Conservation (phyloP, 306 rosid species). For the Potentilla sterilis region DNA sequence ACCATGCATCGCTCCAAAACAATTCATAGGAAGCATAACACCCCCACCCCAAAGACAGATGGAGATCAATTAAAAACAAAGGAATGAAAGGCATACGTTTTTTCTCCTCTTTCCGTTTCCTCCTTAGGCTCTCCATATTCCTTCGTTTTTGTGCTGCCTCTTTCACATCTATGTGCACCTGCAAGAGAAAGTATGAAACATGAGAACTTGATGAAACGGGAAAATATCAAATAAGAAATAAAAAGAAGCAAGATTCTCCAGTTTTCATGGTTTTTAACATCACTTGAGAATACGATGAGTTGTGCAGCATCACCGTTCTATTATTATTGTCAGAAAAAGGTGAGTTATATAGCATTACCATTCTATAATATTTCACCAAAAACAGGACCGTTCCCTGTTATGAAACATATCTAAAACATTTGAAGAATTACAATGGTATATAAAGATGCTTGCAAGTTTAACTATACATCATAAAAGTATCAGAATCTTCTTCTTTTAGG, state of each 20-base stretch:
- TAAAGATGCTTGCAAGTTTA: neutral
- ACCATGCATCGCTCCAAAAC: neutral
- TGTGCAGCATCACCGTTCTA: neutral
- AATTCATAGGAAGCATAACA: neutral
- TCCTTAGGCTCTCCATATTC: constrained; percentile 43
- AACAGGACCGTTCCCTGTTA: neutral
- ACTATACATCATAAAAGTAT: neutral
- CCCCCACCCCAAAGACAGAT: no score
- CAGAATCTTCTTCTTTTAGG: neutral
- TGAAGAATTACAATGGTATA: neutral
- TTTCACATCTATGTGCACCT: constrained; percentile 74
- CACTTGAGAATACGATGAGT: neutral
- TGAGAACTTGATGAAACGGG: neutral
- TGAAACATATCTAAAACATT: neutral
- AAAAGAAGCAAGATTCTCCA: neutral
- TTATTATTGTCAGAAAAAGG: neutral
- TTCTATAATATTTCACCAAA: neutral
- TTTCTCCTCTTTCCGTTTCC: constrained; percentile 81
- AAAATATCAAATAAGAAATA: neutral
- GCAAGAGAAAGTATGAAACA: constrained; percentile 2
- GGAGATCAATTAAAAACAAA: neutral
- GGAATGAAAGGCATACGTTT: constrained; percentile 41
- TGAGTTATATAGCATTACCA: neutral
- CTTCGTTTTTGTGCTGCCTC: constrained; percentile 48
- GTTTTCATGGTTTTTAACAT: neutral